Base-by-base conservation (phyloP, 1,139 yeast species). In the Wickerhamomyces sp. region DNA sequence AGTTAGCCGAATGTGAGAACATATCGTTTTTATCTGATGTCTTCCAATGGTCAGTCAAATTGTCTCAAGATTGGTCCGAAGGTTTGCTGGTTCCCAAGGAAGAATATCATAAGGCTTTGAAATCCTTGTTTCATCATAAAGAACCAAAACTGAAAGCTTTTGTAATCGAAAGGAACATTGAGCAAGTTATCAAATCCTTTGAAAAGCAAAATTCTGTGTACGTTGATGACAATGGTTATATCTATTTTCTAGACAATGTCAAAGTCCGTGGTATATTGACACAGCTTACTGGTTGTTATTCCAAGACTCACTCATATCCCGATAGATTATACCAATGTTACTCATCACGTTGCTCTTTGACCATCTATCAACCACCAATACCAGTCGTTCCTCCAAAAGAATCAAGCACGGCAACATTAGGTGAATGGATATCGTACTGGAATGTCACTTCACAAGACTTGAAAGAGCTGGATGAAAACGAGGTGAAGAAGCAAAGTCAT, bases 381-480 rank as follows among this genome's bases (percentile, higher is more conserved):
- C 52, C 52, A 8, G 29, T 30, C 3, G 36, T 41, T 0, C 47
- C 41, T 3, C 33, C 45, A 4, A 27, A 36, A 19, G 40, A 37
- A 16, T 21, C 41, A 0, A n/a, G 31, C 0, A n/a, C 20, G 12
- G 35, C 25, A 6, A 43, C 36, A 42, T 56, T 28, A 42, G 65
- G 64, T 5, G 82, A 82, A 47, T 85, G 95, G 95, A 79, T 84
- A 0, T 70, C 78, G 11, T 85, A 78, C 52, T 85, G 93, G 89
- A 70, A 75, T 35, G 49, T 84, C 19, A 66, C 79, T 0, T 71
- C 73, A 4, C 78, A 72, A 15, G 81, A 76, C 33, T 53, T 83
- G 23, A 60, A 68, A 11, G 72, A 68, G 25, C 62, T 78, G 12
- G 81, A 75, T 38, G 74, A 72, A 20, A 62, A 61, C 10, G 74